Conservation (phyloP, 2,329 filamentous ascomycete genomes). For the Pezicula radicicola region DNA sequence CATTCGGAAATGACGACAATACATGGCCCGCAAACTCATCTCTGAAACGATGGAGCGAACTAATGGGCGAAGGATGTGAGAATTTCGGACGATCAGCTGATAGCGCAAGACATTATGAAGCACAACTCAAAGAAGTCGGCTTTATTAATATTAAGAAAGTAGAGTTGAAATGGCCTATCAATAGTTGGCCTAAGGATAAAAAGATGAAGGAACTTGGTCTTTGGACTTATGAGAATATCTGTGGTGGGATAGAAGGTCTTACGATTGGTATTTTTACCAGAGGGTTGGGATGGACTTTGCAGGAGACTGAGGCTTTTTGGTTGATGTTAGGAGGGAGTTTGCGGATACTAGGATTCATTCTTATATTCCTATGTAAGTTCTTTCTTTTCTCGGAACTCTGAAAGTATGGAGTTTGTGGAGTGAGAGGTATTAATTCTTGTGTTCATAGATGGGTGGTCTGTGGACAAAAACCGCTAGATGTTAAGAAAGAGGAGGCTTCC, state of each 20-base stretch:
- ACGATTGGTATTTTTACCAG: slow-evolving; percentile 17
- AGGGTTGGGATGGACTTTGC: slow-evolving; percentile 9
- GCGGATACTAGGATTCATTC: slow-evolving; percentile 9
- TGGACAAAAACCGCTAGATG: no score
- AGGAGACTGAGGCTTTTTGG: slow-evolving; percentile 11
- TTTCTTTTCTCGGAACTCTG: no score
- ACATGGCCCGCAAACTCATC: slow-evolving; percentile 11
- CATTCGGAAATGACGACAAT: slow-evolving; percentile 30
- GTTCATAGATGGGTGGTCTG: no score
- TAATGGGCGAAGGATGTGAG: slow-evolving; percentile 34
- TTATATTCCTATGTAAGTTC: slow-evolving; percentile 8
- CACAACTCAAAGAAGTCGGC: slow-evolving; percentile 4
- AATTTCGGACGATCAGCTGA: slow-evolving; percentile 24
- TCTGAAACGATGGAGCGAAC: not conserved
- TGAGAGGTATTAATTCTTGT: no score
- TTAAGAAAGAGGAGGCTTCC: no score
- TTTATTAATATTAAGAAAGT: slow-evolving; percentile 29
- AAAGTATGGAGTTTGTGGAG: no score
- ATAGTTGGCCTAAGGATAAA: slow-evolving; percentile 34
- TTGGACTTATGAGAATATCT: slow-evolving; percentile 16
- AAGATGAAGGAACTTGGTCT: slow-evolving; percentile 12
- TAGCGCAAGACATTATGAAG: slow-evolving; percentile 1
- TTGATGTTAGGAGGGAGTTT: slow-evolving; percentile 11
- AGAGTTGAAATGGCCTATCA: slow-evolving; percentile 36
- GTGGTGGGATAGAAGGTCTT: slow-evolving; percentile 10